phyloP scores from a whole-genome alignment of 768 basidiomycete species.

The Pluteus cervinus region DNA sequence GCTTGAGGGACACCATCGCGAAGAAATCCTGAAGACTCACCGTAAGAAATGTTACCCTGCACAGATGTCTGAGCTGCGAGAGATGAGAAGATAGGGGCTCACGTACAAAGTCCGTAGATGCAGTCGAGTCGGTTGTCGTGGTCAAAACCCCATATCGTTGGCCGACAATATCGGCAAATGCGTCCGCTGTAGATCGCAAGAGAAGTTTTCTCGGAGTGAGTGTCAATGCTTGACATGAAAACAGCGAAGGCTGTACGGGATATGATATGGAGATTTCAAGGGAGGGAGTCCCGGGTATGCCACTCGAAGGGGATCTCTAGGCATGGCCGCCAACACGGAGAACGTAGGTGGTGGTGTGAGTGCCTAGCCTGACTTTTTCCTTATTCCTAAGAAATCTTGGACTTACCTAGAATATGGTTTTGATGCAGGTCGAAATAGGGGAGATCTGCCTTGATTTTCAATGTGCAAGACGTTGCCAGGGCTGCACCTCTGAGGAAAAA shows the following conservation, averaged over 20 bases:
- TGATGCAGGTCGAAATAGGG: conserved; percentile 56
- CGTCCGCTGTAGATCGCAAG: conserved; percentile 33
- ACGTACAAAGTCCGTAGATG: conserved; percentile 78
- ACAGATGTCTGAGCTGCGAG: conserved; percentile 5
- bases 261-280: no score
- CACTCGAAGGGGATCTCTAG: no score
- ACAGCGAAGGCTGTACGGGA: no score
- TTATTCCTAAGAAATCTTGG: conserved; percentile 4
- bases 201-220: background rate
- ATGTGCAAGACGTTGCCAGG: conserved; percentile 52
- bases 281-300: no score
- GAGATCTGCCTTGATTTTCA: conserved; percentile 33
- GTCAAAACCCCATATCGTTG: conserved; percentile 37
- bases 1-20: conserved; percentile 5
- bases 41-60: conserved; percentile 72
- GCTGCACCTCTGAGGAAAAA: conserved; percentile 50
- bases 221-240: background rate
- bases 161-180: conserved; percentile 42
- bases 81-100: conserved; percentile 1
- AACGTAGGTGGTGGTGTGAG: no score
- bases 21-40: conserved; percentile 24
- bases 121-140: conserved; percentile 30
- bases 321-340: no score
- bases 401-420: conserved; percentile 48
- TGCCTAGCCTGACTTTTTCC: no score